These are phyloP conservation scores for Cynanchum wilfordii DNA, from an alignment of 257 asterid species.

Conservation along the genomic window DNA sequence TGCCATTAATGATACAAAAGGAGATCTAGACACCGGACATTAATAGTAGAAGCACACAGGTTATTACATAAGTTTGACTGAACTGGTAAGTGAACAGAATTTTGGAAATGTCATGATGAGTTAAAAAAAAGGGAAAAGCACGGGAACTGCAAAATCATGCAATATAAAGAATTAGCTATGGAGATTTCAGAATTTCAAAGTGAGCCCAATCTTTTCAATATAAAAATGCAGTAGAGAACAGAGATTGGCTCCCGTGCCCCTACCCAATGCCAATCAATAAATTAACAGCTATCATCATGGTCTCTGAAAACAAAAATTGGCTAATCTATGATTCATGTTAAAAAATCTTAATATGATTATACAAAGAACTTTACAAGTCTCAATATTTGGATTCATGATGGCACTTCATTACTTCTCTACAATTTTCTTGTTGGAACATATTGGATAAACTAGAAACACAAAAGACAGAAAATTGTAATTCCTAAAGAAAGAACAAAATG, in stretches of 20 bases:
- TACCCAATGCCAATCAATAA: not conserved
- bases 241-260: not conserved
- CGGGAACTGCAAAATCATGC: not conserved
- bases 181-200: not conserved
- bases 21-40: not conserved
- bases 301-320: not conserved
- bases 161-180: not conserved
- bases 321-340: not conserved
- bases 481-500: not conserved
- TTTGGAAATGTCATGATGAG: not conserved
- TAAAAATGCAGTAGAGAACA: not conserved
- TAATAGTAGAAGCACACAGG: not conserved
- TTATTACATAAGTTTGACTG: not conserved
- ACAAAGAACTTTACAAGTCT: not conserved
- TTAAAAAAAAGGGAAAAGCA: not conserved
- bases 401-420: not conserved
- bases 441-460: not conserved
- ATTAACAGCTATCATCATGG: not conserved
- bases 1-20: not conserved
- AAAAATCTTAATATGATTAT: not conserved
- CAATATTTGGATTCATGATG: not conserved
- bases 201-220: not conserved
- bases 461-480: not conserved
- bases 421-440: not conserved
- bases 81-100: not conserved